These are phyloP conservation scores for Grosmannia huntii DNA, from an alignment of 2,329 filamentous ascomycete genomes.

Conservation along the genomic window DNA sequence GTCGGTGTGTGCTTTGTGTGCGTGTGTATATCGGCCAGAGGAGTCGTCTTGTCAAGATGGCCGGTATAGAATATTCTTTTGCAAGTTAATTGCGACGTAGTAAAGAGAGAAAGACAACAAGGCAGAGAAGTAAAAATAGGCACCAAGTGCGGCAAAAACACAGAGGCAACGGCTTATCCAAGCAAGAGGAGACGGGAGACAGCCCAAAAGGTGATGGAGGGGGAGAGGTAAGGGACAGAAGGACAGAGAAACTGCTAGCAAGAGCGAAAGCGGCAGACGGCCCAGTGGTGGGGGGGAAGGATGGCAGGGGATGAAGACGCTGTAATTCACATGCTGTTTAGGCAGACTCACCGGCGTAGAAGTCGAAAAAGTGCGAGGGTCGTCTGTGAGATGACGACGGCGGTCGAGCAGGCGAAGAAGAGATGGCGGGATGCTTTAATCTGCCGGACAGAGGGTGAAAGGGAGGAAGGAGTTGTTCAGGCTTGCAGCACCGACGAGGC, in stretches of 20 bases:
- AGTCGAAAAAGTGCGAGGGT: too few species aligned
- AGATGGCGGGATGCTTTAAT: too few species aligned
- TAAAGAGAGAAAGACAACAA: neutral
- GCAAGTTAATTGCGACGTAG: too few species aligned
- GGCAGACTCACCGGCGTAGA: too few species aligned
- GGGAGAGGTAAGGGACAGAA: neutral
- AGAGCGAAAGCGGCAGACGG: neutral
- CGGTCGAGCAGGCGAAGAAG: too few species aligned
- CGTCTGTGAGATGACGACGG: too few species aligned
- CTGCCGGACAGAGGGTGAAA: neutral
- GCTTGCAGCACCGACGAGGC: neutral
- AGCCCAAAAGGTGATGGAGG: neutral
- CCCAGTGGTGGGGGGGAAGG: neutral
- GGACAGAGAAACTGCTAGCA: slow-evolving; percentile 1
- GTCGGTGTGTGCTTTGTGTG: slow-evolving; percentile 8
- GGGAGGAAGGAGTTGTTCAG: neutral
- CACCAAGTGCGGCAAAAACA: neutral
- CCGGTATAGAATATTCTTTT: too few species aligned
- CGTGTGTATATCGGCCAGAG: neutral
- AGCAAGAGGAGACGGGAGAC: neutral
- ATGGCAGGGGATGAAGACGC: neutral
- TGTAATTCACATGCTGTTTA: neutral
- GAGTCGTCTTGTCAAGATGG: too few species aligned
- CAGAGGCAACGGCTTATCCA: neutral
- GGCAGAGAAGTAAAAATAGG: neutral